phyloP scores from a whole-genome alignment of 768 basidiomycete genomes.

The Boletellus emodensis region DNA sequence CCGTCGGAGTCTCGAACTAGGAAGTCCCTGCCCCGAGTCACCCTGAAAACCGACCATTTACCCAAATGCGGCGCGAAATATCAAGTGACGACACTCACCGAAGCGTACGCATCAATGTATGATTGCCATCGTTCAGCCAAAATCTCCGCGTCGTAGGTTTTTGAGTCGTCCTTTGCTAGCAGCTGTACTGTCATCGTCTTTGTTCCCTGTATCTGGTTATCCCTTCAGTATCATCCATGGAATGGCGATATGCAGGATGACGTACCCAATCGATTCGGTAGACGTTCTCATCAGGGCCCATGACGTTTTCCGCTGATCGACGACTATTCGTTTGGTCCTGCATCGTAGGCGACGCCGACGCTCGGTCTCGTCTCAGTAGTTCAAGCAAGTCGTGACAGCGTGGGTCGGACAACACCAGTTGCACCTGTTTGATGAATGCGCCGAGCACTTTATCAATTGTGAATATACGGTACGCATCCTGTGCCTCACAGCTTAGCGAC shows the following conservation, averaged over 20 bases:
- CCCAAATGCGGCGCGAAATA: background rate
- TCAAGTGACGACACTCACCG: slow-evolving; percentile 37
- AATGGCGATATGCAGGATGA: background rate
- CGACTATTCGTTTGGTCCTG: slow-evolving; percentile 71
- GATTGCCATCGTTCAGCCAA: slow-evolving; percentile 74
- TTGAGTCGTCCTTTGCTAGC: slow-evolving; percentile 75
- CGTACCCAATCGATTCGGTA: slow-evolving; percentile 80
- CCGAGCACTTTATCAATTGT: slow-evolving; percentile 92
- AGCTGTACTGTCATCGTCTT: slow-evolving; percentile 71
- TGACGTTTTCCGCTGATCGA: slow-evolving; percentile 61
- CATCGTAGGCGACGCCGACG: slow-evolving; percentile 52
- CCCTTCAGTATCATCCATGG: background rate
- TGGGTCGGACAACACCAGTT: slow-evolving; percentile 61
- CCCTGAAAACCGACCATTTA: slow-evolving; percentile 36
- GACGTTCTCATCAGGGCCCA: slow-evolving; percentile 74
- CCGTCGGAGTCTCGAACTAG: slow-evolving; percentile 40
- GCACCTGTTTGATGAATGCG: slow-evolving; percentile 86
- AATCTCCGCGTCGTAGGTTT: slow-evolving; percentile 71
- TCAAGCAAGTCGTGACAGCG: slow-evolving; percentile 74
- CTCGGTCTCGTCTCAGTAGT: slow-evolving; percentile 63
- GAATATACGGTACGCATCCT: slow-evolving; percentile 86
- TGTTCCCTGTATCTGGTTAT: slow-evolving; percentile 53
- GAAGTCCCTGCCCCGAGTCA: slow-evolving; percentile 53
- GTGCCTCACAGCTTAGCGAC: slow-evolving; percentile 1
- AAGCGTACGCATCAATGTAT: slow-evolving; percentile 74